phyloP scores from a whole-genome alignment of 73 alveolate species.

The Symbiodinium pilosum region DNA sequence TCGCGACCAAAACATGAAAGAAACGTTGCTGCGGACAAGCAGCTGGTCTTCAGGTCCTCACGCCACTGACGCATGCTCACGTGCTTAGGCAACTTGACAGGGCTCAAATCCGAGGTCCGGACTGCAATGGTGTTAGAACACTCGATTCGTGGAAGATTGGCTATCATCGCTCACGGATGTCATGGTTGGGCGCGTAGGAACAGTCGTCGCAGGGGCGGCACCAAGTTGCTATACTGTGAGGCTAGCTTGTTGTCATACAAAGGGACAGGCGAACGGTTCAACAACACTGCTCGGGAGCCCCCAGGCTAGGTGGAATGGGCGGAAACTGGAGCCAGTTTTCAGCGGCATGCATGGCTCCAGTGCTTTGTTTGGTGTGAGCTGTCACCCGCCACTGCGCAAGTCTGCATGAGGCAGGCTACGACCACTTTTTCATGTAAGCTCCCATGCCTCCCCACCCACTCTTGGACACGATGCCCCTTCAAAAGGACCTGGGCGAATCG shows the following conservation, averaged over 20 bases:
- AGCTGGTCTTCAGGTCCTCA: background rate
- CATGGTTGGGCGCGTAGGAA: background rate
- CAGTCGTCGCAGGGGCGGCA: too few species aligned
- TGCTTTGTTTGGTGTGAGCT: too few species aligned
- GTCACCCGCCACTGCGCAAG: too few species aligned
- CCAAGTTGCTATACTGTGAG: background rate
- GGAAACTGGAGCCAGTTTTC: background rate
- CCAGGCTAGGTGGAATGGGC: background rate
- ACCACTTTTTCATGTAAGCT: background rate
- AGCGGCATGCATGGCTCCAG: too few species aligned
- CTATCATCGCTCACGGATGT: background rate
- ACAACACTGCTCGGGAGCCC: too few species aligned
- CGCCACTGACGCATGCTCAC: background rate
- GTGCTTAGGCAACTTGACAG: too few species aligned
- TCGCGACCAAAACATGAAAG: too few species aligned
- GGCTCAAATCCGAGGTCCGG: background rate
- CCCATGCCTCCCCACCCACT: constrained; percentile 1
- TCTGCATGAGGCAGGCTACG: too few species aligned
- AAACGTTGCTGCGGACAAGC: too few species aligned
- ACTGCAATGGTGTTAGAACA: background rate
- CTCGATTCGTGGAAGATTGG: background rate
- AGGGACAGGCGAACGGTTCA: too few species aligned
- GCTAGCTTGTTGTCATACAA: background rate
- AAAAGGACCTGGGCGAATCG: constrained; percentile 10
- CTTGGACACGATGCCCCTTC: constrained; percentile 14